These are phyloP conservation scores for Plectosphaerella plurivora DNA, from an alignment of 2,329 filamentous ascomycete species.

Conservation along the genomic window DNA sequence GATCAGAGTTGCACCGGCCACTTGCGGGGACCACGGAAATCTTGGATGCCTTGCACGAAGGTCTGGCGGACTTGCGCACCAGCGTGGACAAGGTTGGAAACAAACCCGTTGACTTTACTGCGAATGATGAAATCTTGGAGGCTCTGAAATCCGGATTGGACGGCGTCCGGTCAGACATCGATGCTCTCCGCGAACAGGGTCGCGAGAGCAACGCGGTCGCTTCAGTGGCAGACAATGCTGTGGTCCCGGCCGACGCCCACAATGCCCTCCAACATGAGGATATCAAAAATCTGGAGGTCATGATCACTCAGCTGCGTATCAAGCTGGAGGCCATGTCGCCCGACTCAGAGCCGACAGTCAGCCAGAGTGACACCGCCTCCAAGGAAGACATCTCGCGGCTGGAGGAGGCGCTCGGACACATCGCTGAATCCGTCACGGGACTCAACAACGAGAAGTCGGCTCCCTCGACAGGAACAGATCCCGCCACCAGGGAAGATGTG, in stretches of 20 bases:
- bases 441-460: conserved; percentile 9
- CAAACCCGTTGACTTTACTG: conserved; percentile 76
- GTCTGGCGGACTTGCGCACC: conserved; percentile 69
- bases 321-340: conserved; percentile 77
- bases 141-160: conserved; percentile 80
- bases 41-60: conserved; percentile 84
- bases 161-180: conserved; percentile 71
- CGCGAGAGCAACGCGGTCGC: conserved; percentile 46
- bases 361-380: conserved; percentile 33
- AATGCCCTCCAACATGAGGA: conserved; percentile 63
- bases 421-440: conserved; percentile 48
- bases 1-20: conserved; percentile 67
- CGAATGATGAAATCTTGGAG: conserved; percentile 85
- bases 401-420: conserved; percentile 38
- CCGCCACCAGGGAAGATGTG: conserved; percentile 75
- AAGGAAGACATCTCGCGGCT: conserved; percentile 42
- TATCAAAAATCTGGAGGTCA: conserved; percentile 78
- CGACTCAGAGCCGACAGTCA: not conserved
- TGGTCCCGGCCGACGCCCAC: conserved; percentile 44
- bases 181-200: conserved; percentile 61
- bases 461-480: conserved; percentile 28
- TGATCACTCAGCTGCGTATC: conserved; percentile 76
- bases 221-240: conserved; percentile 45
- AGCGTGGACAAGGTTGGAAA: conserved; percentile 75
- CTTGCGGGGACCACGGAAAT: conserved; percentile 77